Conservation (phyloP, 805 yeast genomes). For the Barnettozyma populi region DNA sequence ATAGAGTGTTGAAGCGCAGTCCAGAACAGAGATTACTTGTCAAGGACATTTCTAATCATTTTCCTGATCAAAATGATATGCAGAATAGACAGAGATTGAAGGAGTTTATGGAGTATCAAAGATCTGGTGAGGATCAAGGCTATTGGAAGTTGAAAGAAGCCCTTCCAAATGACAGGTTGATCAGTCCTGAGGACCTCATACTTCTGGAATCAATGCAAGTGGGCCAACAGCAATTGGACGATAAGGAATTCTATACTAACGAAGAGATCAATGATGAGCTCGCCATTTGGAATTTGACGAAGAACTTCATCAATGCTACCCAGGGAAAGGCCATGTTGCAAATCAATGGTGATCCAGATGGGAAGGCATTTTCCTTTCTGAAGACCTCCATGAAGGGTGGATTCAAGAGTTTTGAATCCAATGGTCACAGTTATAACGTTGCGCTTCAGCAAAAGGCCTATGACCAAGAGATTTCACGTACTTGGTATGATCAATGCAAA, state of each 20-base stretch:
- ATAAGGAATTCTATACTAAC: constrained; percentile 53
- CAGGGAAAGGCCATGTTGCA: constrained; percentile 97
- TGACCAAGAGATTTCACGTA: constrained; percentile 81
- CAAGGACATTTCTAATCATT: constrained; percentile 83
- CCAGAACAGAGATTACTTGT: constrained; percentile 74
- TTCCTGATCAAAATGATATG: constrained; percentile 96
- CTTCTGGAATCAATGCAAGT: constrained; percentile 87
- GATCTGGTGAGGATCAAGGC: constrained; percentile 92
- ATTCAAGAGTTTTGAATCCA: constrained; percentile 45
- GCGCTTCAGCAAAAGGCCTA: constrained; percentile 86
- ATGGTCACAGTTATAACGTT: constrained; percentile 72
- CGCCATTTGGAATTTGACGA: constrained; percentile 91
- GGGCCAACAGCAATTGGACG: constrained; percentile 86
- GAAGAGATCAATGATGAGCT: constrained; percentile 69
- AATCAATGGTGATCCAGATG: constrained; percentile 91
- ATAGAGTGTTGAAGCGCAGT: constrained; percentile 71
- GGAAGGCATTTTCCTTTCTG: constrained; percentile 81
- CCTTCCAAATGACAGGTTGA: constrained; percentile 72
- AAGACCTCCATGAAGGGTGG: constrained; percentile 96
- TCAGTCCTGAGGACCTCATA: constrained; percentile 86
- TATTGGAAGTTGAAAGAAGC: constrained; percentile 84
- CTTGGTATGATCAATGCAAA: constrained; percentile 82
- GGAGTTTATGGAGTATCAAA: constrained; percentile 96
- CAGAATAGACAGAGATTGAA: constrained; percentile 92
- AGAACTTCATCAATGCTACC: constrained; percentile 87